Percentiles rank a stretch among this genome's conserved stretches.
Conservation (phyloP, 768 basidiomycete genomes). For the Coprinopsis strossmayeri region DNA sequence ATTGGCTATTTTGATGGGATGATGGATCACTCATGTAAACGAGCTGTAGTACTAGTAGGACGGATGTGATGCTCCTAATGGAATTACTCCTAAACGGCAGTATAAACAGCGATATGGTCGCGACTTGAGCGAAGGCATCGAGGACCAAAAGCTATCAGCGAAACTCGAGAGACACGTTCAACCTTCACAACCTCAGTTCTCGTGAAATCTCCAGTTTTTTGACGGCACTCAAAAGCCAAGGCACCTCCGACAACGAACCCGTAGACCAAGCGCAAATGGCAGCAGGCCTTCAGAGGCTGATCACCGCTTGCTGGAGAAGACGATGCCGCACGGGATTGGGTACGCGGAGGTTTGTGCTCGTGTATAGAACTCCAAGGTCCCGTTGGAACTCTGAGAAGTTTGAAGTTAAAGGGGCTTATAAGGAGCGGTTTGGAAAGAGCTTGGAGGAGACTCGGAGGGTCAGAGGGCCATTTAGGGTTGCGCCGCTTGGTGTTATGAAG, state of each 20-base stretch:
- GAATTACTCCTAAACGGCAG: conserved; percentile 33
- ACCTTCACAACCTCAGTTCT: neutral
- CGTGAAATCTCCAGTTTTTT: conserved; percentile 30
- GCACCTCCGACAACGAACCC: conserved; percentile 28
- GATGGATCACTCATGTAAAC: neutral
- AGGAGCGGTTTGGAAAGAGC: conserved; percentile 33
- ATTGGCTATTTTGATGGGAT: neutral
- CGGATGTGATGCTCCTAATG: conserved; percentile 28
- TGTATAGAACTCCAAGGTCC: conserved; percentile 35
- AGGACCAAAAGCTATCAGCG: conserved; percentile 26
- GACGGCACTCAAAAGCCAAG: conserved; percentile 39
- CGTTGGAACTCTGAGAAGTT: conserved; percentile 46
- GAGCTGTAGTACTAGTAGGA: conserved; percentile 19
- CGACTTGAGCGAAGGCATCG: conserved; percentile 24
- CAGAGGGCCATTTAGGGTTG: conserved; percentile 41
- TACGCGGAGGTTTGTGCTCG: conserved; percentile 42
- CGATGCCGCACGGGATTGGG: conserved; percentile 50
- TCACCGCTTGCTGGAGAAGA: conserved; percentile 39
- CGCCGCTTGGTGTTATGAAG: conserved; percentile 25
- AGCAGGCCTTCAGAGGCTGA: conserved; percentile 36
- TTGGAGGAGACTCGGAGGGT: conserved; percentile 35
- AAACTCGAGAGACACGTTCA: conserved; percentile 23
- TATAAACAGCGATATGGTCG: conserved; percentile 25
- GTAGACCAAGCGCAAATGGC: conserved; percentile 33
- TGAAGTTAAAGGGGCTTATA: conserved; percentile 43